Percentiles rank a stretch among this genome's conserved stretches.
Evolutionary conservation across 2,329 filamentous ascomycete genomes (phyloP).

Genomic region (Fusarium nisikadoi): DNA sequence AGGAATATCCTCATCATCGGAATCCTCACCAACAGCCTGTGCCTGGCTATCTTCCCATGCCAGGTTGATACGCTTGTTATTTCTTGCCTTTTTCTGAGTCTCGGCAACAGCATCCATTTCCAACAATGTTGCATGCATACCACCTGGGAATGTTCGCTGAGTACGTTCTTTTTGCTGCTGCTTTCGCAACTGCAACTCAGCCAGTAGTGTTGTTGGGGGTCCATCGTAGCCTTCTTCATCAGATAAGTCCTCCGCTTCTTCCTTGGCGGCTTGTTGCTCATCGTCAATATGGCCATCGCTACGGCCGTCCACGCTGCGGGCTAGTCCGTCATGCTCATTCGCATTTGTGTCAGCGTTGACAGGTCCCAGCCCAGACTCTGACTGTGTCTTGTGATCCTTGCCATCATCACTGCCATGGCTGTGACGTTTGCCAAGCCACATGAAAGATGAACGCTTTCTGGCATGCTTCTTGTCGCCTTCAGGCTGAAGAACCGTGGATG

Average conservation of each 20-base stretch:
- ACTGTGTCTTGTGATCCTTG: constrained; percentile 27
- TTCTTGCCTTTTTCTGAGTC: constrained; percentile 79
- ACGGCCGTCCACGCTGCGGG: constrained; percentile 46
- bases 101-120: constrained; percentile 92
- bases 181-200: constrained; percentile 91
- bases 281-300: constrained; percentile 38
- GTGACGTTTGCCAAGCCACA: constrained; percentile 58
- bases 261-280: constrained; percentile 54
- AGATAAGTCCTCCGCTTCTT: constrained; percentile 58
- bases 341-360: constrained; percentile 42
- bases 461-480: constrained; percentile 41
- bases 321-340: constrained; percentile 34
- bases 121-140: constrained; percentile 90
- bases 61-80: constrained; percentile 80
- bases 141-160: constrained; percentile 72
- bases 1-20: constrained; percentile 86
- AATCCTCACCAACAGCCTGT: constrained; percentile 56
- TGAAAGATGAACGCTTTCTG: constrained; percentile 62
- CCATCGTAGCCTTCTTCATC: constrained; percentile 69
- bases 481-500: constrained; percentile 41
- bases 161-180: constrained; percentile 86
- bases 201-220: constrained; percentile 87
- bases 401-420: constrained; percentile 47
- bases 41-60: constrained; percentile 84
- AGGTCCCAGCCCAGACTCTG: constrained; percentile 41